Conservation (phyloP, 768 basidiomycete species). For the Macrolepiota albuminosa region DNA sequence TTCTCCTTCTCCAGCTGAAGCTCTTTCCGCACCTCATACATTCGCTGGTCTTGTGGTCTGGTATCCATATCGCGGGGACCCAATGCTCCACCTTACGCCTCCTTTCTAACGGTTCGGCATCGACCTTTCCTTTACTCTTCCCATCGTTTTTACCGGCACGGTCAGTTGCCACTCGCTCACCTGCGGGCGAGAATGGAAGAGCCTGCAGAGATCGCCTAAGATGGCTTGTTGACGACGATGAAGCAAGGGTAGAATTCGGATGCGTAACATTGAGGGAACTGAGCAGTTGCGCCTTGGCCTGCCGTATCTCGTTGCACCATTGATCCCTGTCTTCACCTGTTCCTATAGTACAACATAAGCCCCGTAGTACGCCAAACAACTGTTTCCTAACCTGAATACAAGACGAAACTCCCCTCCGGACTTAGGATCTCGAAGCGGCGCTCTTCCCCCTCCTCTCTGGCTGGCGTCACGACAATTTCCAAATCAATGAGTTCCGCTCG, state of each 20-base stretch:
- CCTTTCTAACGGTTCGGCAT: slow-evolving; percentile 25
- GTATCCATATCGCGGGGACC: slow-evolving; percentile 90
- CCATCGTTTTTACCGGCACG: slow-evolving; percentile 11
- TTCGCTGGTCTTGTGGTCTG: slow-evolving; percentile 73
- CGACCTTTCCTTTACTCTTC: slow-evolving; percentile 14
- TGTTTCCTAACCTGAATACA: slow-evolving; percentile 55
- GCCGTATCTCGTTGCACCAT: slow-evolving; percentile 65
- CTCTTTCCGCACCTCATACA: slow-evolving; percentile 81
- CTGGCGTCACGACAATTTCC: slow-evolving; percentile 59
- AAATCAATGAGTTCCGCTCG: slow-evolving; percentile 65
- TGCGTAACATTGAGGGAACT: slow-evolving; percentile 64
- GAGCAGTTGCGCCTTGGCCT: slow-evolving; percentile 68
- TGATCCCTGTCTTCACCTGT: slow-evolving; percentile 53
- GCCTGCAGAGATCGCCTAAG: slow-evolving; percentile 71
- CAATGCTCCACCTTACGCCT: slow-evolving; percentile 70
- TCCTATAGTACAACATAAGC: slow-evolving; percentile 26
- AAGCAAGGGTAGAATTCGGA: slow-evolving; percentile 78
- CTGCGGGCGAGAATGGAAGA: slow-evolving; percentile 58
- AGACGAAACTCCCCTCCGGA: slow-evolving; percentile 71
- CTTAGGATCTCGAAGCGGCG: slow-evolving; percentile 68
- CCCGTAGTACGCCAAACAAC: background rate
- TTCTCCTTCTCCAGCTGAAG: slow-evolving; percentile 74
- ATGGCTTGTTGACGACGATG: slow-evolving; percentile 71
- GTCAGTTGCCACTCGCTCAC: slow-evolving; percentile 35
- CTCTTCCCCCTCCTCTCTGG: slow-evolving; percentile 45